These are phyloP conservation scores for Suhomyces wounanorum DNA, from an alignment of 1,139 yeast species.

Conservation along the genomic window DNA sequence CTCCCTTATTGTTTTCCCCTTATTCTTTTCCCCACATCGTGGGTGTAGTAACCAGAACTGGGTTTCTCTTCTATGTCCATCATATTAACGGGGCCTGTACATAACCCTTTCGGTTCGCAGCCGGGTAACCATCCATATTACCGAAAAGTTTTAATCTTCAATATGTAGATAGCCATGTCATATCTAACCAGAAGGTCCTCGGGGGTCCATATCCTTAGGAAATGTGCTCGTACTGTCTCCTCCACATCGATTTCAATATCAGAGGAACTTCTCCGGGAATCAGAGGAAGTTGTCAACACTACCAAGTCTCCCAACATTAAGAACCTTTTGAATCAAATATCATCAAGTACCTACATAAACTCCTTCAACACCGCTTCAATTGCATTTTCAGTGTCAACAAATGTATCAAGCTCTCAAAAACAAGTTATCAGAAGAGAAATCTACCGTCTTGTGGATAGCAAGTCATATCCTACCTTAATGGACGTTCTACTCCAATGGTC, in stretches of 20 bases:
- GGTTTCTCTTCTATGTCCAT: not conserved
- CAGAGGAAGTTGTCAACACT: not conserved
- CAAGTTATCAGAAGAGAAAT: slow-evolving; percentile 19
- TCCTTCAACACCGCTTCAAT: slow-evolving; percentile 1
- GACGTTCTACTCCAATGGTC: slow-evolving; percentile 26
- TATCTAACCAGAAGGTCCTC: slow-evolving; percentile 5
- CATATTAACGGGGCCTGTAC: not conserved
- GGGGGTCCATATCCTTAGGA: slow-evolving; percentile 3
- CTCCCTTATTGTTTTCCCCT: too few species aligned
- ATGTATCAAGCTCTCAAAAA: not conserved
- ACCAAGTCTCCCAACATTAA: slow-evolving; percentile 6
- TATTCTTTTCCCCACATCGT: too few species aligned
- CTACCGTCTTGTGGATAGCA: slow-evolving; percentile 20
- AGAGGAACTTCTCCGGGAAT: slow-evolving; percentile 4
- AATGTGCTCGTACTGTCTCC: slow-evolving; percentile 3
- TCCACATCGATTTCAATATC: slow-evolving; percentile 8
- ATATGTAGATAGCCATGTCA: slow-evolving; percentile 6
- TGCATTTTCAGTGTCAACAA: not conserved
- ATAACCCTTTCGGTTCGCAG: not conserved
- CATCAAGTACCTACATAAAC: slow-evolving; percentile 14
- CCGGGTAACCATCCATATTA: slow-evolving; percentile 6
- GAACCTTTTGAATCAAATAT: slow-evolving; percentile 5
- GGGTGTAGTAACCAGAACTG: too few species aligned
- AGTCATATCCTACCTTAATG: slow-evolving; percentile 23
- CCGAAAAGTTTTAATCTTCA: slow-evolving; percentile 4